Conservation (phyloP, 2,329 filamentous ascomycete species). For the Westerdykella ornata region DNA sequence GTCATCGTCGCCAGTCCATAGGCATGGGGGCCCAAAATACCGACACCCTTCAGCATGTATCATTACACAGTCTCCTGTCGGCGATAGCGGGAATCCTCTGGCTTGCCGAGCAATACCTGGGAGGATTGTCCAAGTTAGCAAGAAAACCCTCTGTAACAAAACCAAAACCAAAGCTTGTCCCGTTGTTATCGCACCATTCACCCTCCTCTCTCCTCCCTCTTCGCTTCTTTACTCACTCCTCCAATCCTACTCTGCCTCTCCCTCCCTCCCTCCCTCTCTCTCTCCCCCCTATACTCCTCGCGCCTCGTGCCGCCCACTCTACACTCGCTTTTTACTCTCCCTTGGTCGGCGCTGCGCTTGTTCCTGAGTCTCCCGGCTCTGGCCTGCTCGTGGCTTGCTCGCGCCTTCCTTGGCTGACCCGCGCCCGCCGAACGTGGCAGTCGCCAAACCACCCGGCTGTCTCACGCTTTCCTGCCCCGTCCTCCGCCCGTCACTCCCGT, state of each 20-base stretch:
- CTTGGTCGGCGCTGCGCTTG: constrained; percentile 1
- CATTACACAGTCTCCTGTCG: too few relatives aligned
- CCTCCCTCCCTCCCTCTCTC: neutral
- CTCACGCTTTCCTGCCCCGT: constrained; percentile 1
- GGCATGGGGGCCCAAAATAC: too few relatives aligned
- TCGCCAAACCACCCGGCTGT: neutral
- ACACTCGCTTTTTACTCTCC: constrained; percentile 2
- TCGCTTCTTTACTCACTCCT: neutral
- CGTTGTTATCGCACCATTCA: constrained; percentile 8
- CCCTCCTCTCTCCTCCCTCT: constrained; percentile 10
- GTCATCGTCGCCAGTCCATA: too few relatives aligned
- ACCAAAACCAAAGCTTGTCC: constrained; percentile 6
- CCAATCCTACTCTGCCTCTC: too few relatives aligned
- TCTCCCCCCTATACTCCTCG: constrained; percentile 1
- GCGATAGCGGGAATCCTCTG: too few relatives aligned
- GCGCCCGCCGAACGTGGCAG: constrained; percentile 2
- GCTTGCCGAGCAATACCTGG: too few relatives aligned
- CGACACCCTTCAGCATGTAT: too few relatives aligned
- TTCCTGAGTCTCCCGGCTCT: neutral
- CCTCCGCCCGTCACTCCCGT: constrained; percentile 6
- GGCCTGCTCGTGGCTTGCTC: constrained; percentile 5
- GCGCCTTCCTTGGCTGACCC: constrained; percentile 3
- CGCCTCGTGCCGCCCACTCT: constrained; percentile 3
- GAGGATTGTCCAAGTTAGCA: neutral
- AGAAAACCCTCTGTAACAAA: neutral